Percentiles rank a stretch among this genome's conserved stretches.
phyloP scores from a whole-genome alignment of 1,284 basidiomycete species.

The Cystobasidium slooffiae region DNA sequence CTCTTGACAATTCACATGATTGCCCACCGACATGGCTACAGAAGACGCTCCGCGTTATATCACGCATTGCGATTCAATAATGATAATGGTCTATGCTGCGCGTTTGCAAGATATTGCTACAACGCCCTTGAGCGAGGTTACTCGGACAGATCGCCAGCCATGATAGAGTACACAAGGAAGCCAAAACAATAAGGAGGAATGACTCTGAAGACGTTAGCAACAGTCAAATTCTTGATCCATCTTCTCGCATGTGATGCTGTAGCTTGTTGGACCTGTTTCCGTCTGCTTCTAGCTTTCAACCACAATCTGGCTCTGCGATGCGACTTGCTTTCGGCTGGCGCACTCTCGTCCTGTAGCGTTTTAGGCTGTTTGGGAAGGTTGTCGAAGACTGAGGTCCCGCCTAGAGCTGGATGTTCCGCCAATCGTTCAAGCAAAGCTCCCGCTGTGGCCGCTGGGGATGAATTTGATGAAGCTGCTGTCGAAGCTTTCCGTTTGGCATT shows the following conservation, averaged over 20 bases:
- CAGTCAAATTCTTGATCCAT: constrained; percentile 17
- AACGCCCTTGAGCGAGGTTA: neutral
- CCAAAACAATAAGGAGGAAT: constrained; percentile 42
- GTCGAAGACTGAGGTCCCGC: constrained; percentile 36
- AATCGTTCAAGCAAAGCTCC: constrained; percentile 9
- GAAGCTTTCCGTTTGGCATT: neutral
- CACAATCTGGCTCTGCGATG: constrained; percentile 28
- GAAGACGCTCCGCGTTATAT: no score
- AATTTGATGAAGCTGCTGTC: neutral
- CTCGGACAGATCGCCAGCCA: constrained; percentile 30
- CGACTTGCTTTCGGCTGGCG: constrained; percentile 1
- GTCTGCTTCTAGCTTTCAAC: neutral
- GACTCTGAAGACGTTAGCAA: constrained; percentile 31
- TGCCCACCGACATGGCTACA: no score
- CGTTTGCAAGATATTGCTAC: neutral
- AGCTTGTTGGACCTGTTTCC: constrained; percentile 14
- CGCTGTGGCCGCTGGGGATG: neutral
- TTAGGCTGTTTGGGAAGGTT: constrained; percentile 26
- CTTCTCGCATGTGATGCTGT: constrained; percentile 10
- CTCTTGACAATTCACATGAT: no score
- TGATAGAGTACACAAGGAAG: constrained; percentile 39
- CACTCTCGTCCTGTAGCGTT: neutral
- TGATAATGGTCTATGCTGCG: neutral
- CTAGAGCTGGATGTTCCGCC: constrained; percentile 38
- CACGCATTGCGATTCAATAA: no score